Conservation (phyloP, 2,329 filamentous ascomycete species). For the Escovopsis sp. region DNA sequence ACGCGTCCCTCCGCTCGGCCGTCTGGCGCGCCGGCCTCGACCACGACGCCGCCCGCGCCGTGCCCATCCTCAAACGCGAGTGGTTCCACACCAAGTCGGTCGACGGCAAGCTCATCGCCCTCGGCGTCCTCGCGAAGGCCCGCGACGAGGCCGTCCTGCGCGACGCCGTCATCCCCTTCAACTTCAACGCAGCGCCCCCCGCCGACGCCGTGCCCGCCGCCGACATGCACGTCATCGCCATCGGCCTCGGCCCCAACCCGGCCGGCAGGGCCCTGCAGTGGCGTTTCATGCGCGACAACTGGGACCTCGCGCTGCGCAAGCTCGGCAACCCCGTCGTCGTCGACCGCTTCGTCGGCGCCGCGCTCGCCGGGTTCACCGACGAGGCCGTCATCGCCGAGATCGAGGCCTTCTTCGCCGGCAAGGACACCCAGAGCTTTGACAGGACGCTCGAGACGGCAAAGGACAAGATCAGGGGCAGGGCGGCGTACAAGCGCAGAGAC, state of each 20-base stretch:
- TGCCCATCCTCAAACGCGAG: constrained; percentile 68
- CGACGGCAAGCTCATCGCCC: constrained; percentile 78
- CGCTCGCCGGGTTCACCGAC: constrained; percentile 66
- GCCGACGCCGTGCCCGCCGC: constrained; percentile 60
- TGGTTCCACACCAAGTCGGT: constrained; percentile 71
- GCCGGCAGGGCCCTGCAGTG: constrained; percentile 63
- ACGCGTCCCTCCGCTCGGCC: constrained; percentile 66
- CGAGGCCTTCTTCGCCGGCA: constrained; percentile 66
- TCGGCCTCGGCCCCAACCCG: constrained; percentile 57
- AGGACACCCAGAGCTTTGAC: constrained; percentile 76
- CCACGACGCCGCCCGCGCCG: constrained; percentile 50
- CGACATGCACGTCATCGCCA: constrained; percentile 75
- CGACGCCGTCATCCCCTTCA: constrained; percentile 55
- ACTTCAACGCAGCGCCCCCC: constrained; percentile 51
- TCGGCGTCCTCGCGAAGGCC: constrained; percentile 61
- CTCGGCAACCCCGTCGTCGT: constrained; percentile 75
- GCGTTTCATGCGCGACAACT: constrained; percentile 75
- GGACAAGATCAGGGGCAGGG: constrained; percentile 73
- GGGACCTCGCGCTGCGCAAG: constrained; percentile 56
- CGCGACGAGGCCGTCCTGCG: constrained; percentile 54
- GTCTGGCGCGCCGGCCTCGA: constrained; percentile 70
- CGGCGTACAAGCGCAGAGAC: constrained; percentile 70
- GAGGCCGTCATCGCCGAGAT: constrained; percentile 59
- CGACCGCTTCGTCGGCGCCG: constrained; percentile 73
- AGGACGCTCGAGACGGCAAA: constrained; percentile 72